phyloP scores from a whole-genome alignment of 495 filamentous ascomycete species.

The Neurospora africana region DNA sequence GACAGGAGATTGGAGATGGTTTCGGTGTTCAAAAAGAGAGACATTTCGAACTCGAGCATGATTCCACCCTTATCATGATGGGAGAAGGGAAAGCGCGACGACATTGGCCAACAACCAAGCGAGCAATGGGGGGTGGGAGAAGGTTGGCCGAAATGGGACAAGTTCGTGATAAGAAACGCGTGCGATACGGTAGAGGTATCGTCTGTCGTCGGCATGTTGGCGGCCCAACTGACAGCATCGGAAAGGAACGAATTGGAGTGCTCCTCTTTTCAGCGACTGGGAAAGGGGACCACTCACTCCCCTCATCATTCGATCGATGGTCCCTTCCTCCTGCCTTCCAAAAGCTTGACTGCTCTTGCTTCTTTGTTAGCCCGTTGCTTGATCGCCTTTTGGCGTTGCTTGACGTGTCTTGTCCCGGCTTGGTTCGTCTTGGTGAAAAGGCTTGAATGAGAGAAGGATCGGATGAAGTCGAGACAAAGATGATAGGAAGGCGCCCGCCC shows the following conservation, averaged over 20 bases:
- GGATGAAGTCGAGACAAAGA: neutral
- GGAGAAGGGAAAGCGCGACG: neutral
- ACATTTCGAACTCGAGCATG: neutral
- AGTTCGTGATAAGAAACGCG: neutral
- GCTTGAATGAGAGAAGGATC: neutral
- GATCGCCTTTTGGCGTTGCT: neutral
- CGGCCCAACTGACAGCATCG: neutral
- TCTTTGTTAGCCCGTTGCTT: neutral
- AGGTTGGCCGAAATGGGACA: neutral
- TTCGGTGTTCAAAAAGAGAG: neutral
- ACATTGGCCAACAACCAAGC: neutral
- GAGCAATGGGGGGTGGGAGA: neutral
- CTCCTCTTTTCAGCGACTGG: neutral
- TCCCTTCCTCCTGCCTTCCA: neutral
- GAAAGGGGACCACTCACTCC: neutral
- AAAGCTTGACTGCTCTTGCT: neutral
- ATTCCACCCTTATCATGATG: neutral
- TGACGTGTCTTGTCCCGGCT: neutral
- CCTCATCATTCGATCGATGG: neutral
- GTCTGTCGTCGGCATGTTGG: neutral
- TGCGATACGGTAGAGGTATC: neutral
- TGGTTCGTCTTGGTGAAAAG: neutral
- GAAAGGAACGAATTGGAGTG: neutral
- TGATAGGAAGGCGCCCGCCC: neutral
- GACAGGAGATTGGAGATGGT: neutral